These are phyloP conservation scores for Chlorella sp. DNA, from an alignment of 139 green algal genomes.

Conservation along the genomic window DNA sequence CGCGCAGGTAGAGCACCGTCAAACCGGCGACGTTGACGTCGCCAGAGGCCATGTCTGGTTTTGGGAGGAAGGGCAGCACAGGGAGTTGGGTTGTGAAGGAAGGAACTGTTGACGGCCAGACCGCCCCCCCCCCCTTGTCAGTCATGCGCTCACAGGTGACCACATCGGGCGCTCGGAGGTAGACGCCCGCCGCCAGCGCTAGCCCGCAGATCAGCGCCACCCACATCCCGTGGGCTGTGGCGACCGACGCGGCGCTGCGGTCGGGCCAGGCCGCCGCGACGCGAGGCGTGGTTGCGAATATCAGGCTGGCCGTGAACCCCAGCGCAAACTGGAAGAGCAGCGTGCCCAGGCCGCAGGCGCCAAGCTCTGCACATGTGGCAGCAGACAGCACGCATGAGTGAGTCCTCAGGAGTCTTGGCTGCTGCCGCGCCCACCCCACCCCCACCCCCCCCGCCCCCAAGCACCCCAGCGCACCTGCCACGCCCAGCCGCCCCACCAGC, in stretches of 20 bases:
- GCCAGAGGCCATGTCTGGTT: conserved; percentile 1
- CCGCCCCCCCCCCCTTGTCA: too few species aligned
- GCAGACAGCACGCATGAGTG: too few species aligned
- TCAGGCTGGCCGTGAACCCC: conserved; percentile 27
- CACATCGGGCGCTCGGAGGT: conserved; percentile 16
- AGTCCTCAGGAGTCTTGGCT: too few species aligned
- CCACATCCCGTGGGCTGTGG: conserved; percentile 35
- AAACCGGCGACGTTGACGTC: conserved; percentile 19
- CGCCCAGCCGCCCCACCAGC: not conserved
- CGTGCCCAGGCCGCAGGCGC: conserved; percentile 35
- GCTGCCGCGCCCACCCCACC: too few species aligned
- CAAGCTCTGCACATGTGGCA: conserved; percentile 26
- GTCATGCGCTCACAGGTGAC: conserved; percentile 10
- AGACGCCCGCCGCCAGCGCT: conserved; percentile 18
- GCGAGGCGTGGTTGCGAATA: conserved; percentile 41
- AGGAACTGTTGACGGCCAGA: too few species aligned
- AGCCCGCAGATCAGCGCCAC: conserved; percentile 25
- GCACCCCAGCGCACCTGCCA: too few species aligned
- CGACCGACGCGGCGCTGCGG: conserved; percentile 30
- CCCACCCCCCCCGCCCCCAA: too few species aligned
- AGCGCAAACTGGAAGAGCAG: conserved; percentile 45
- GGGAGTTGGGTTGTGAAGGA: not conserved
- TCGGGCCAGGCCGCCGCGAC: too few species aligned
- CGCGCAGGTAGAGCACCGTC: conserved; percentile 29
- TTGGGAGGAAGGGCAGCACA: not conserved